Evolutionary conservation across 495 filamentous ascomycete genomes (phyloP).

Genomic region (Darksidea phi): DNA sequence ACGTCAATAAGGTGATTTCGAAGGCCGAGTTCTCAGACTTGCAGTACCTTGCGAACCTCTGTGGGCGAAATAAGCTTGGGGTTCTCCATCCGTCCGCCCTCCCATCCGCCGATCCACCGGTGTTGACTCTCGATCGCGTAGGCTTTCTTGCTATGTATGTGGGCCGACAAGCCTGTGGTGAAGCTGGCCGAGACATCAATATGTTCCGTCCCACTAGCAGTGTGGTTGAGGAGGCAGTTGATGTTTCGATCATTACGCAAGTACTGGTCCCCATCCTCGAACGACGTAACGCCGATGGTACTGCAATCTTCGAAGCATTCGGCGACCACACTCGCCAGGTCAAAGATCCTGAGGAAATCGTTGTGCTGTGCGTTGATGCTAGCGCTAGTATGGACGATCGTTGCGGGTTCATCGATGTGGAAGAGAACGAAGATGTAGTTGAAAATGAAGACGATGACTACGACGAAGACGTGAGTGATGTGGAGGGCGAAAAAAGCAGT

Average conservation of each 20-base stretch:
- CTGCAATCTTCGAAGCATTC: conserved; percentile 39
- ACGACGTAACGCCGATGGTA: conserved; percentile 37
- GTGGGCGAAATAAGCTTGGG: conserved; percentile 35
- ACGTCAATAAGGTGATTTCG: conserved; percentile 26
- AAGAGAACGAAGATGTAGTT: conserved; percentile 32
- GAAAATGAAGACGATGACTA: no score
- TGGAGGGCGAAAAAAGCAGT: neutral
- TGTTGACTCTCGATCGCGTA: conserved; percentile 38
- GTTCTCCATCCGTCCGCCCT: conserved; percentile 38
- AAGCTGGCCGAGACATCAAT: conserved; percentile 37
- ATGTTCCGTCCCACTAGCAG: conserved; percentile 37
- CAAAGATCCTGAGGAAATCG: conserved; percentile 39
- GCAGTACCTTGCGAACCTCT: conserved; percentile 36
- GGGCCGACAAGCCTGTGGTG: conserved; percentile 36
- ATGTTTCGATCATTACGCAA: conserved; percentile 40
- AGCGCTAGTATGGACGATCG: conserved; percentile 35
- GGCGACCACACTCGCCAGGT: conserved; percentile 31
- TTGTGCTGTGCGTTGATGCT: conserved; percentile 41
- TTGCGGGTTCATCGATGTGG: conserved; percentile 38
- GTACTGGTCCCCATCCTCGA: conserved; percentile 36
- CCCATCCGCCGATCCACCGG: conserved; percentile 36
- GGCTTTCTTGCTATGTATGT: conserved; percentile 41
- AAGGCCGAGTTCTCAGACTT: conserved; percentile 33
- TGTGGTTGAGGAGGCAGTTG: conserved; percentile 32
- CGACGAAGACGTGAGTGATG: no score